phyloP scores from a whole-genome alignment of 179 eudicot genomes.

The Silene noctiflora region DNA sequence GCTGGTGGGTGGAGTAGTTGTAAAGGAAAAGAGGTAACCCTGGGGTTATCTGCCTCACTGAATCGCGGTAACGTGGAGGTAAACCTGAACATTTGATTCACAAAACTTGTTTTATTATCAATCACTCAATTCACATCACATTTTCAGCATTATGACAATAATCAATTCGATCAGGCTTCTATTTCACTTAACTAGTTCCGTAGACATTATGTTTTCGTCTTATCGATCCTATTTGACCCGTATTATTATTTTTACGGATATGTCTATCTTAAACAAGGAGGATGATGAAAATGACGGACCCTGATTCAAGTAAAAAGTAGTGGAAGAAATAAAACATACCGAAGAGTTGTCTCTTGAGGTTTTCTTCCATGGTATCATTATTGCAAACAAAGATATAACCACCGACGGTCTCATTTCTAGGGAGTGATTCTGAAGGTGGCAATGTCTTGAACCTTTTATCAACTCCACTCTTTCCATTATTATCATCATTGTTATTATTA shows the following conservation, averaged over 20 bases:
- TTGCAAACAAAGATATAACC: constrained; percentile 97
- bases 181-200: no score
- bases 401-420: constrained; percentile 79
- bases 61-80: constrained; percentile 96
- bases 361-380: constrained; percentile 97
- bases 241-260: no score
- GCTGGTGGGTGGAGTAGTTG: constrained; percentile 98
- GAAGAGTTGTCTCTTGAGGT: constrained; percentile 82
- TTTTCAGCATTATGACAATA: neutral
- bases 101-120: constrained; percentile 2
- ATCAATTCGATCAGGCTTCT: no score
- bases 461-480: constrained; percentile 43
- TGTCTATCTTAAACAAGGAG: no score
- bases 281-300: neutral
- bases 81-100: constrained; percentile 48
- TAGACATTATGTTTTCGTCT: no score
- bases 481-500: constrained; percentile 20
- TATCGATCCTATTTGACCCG: no score
- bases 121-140: neutral
- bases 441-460: constrained; percentile 96
- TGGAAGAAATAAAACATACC: constrained; percentile 42
- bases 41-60: constrained; percentile 88
- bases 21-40: constrained; percentile 96
- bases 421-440: constrained; percentile 82
- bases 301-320: neutral